Evolutionary conservation across 1,284 basidiomycete species (phyloP).

Genomic region (Pyrrhoderma noxium): DNA sequence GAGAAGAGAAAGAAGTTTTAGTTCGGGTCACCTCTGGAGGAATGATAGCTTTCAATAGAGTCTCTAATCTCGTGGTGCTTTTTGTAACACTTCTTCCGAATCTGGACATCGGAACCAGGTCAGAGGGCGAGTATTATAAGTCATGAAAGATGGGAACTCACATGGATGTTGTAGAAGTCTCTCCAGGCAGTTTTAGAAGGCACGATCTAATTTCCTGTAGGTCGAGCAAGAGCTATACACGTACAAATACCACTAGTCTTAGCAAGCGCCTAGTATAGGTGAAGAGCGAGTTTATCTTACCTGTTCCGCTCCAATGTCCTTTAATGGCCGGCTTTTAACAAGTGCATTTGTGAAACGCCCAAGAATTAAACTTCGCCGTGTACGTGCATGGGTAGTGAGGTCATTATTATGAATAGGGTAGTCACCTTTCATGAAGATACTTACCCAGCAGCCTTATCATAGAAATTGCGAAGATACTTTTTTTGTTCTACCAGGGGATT

Average conservation of each 20-base stretch:
- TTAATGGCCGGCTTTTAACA: constrained; percentile 81
- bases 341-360: constrained; percentile 82
- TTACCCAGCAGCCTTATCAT: constrained; percentile 87
- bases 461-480: constrained; percentile 85
- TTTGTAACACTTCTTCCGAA: constrained; percentile 80
- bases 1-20: constrained; percentile 4
- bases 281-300: constrained; percentile 34
- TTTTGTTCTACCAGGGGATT: constrained; percentile 82
- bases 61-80: constrained; percentile 76
- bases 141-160: constrained; percentile 25
- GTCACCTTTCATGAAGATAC: constrained; percentile 11
- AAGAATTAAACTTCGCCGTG: constrained; percentile 43
- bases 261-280: constrained; percentile 15
- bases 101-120: constrained; percentile 25
- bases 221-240: constrained; percentile 78
- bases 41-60: constrained; percentile 88
- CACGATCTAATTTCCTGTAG: constrained; percentile 82
- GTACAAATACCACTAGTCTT: not conserved
- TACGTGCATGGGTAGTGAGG: not conserved
- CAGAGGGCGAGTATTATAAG: constrained; percentile 10
- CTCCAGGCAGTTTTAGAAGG: constrained; percentile 76
- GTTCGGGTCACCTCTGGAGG: constrained; percentile 65
- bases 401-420: not conserved
- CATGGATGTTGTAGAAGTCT: constrained; percentile 50
- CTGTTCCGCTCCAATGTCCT: constrained; percentile 90